phyloP scores from a whole-genome alignment of 208 protist genomes.

The Trichomonas tenax region DNA sequence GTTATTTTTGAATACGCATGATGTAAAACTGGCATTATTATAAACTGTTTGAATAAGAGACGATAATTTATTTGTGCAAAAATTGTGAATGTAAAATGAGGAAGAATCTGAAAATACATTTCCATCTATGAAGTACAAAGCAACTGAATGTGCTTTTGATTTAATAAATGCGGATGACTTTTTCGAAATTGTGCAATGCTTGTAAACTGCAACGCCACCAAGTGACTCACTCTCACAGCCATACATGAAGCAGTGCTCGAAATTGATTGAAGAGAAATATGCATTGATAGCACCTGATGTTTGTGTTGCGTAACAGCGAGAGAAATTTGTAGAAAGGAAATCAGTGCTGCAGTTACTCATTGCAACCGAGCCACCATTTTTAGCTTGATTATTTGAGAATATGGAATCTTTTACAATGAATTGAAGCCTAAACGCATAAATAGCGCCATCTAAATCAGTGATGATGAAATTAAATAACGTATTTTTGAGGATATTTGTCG shows the following conservation, averaged over 20 bases:
- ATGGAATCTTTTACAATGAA: not conserved
- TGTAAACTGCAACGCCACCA: not conserved
- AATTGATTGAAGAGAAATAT: not conserved
- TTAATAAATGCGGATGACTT: not conserved
- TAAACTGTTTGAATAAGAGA: not conserved
- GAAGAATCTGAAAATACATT: not conserved
- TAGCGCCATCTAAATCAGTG: not conserved
- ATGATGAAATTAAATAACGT: not conserved
- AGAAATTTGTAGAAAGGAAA: not conserved
- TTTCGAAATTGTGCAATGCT: not conserved
- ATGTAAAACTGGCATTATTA: not conserved
- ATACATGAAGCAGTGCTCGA: not conserved
- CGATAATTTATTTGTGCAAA: not conserved
- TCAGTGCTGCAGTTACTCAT: not conserved
- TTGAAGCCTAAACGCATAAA: not conserved
- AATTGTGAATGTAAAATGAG: not conserved
- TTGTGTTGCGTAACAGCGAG: not conserved
- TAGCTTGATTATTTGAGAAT: not conserved
- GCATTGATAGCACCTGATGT: not conserved
- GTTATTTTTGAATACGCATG: not conserved
- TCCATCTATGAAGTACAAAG: not conserved
- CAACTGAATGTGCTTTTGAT: not conserved
- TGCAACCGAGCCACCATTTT: not conserved
- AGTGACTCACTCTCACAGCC: not conserved
- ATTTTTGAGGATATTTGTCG: not conserved